These are phyloP conservation scores for Kuraishia ogatae DNA, from an alignment of 805 yeast genomes.

Conservation along the genomic window DNA sequence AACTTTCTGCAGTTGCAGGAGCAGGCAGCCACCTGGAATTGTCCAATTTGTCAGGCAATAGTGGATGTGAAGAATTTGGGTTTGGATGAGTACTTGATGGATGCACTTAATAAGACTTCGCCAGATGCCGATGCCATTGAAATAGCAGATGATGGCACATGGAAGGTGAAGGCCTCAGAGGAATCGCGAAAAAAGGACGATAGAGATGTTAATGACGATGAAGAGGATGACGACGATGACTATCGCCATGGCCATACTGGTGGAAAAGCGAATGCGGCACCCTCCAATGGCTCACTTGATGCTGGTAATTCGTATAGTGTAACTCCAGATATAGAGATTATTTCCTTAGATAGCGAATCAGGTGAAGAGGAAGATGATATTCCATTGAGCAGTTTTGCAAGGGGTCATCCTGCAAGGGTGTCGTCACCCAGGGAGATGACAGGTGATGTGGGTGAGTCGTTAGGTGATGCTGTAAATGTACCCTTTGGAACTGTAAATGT, in stretches of 20 bases:
- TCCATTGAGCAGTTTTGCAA: constrained; percentile 4
- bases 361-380: constrained; percentile 25
- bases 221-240: constrained; percentile 5
- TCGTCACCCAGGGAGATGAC: too few species aligned
- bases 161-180: constrained; percentile 33
- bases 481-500: too few species aligned
- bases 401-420: neutral
- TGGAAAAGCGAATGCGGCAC: neutral
- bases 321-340: constrained; percentile 29
- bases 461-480: too few species aligned
- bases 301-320: neutral
- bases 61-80: constrained; percentile 52
- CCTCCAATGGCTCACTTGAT: neutral
- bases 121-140: constrained; percentile 58
- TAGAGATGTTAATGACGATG: constrained; percentile 15
- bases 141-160: constrained; percentile 63
- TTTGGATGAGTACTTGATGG: constrained; percentile 64
- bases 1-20: constrained; percentile 67
- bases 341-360: constrained; percentile 38
- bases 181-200: constrained; percentile 13
- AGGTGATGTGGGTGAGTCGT: too few species aligned
- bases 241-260: too few species aligned
- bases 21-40: constrained; percentile 78
- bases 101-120: constrained; percentile 45
- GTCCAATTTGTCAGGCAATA: constrained; percentile 67